Evolutionary conservation across 2,329 filamentous ascomycete species (phyloP).

Genomic region (Ophiostoma sp.): DNA sequence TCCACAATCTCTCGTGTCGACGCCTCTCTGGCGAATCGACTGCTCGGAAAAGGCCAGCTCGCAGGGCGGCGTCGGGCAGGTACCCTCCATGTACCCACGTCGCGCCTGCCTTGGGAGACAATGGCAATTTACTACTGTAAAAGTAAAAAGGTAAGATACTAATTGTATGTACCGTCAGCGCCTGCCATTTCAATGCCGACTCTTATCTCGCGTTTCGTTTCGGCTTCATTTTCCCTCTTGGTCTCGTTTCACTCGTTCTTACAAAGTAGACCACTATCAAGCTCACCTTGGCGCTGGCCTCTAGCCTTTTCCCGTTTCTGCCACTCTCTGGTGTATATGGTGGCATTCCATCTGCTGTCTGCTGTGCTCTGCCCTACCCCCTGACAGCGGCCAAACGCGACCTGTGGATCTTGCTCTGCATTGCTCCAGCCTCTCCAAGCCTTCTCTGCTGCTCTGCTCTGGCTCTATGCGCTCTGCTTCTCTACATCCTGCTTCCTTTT

Average conservation of each 20-base stretch:
- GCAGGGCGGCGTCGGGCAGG: not conserved
- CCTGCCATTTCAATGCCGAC: not conserved
- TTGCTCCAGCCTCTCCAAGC: not conserved
- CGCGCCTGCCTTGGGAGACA: not conserved
- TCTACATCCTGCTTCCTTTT: not conserved
- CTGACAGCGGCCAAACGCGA: constrained; percentile 7
- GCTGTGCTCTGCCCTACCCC: not conserved
- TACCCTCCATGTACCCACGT: not conserved
- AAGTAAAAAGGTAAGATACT: no score
- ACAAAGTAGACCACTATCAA: not conserved
- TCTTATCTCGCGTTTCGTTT: constrained; percentile 5
- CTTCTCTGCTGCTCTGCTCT: not conserved
- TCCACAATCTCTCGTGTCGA: not conserved
- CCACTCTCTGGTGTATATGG: not conserved
- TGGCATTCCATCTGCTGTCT: not conserved
- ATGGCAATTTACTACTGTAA: not conserved
- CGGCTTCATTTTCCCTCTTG: not conserved
- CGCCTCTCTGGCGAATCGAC: not conserved
- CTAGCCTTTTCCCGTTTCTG: not conserved
- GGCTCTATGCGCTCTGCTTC: not conserved
- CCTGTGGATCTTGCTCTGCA: not conserved
- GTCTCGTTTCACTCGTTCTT: not conserved
- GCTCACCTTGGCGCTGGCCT: not conserved
- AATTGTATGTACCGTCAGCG: not conserved
- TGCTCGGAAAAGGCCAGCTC: not conserved